Evolutionary conservation across 1,139 yeast genomes (phyloP).

Genomic region (Lodderomyces pseudojiufengensis): DNA sequence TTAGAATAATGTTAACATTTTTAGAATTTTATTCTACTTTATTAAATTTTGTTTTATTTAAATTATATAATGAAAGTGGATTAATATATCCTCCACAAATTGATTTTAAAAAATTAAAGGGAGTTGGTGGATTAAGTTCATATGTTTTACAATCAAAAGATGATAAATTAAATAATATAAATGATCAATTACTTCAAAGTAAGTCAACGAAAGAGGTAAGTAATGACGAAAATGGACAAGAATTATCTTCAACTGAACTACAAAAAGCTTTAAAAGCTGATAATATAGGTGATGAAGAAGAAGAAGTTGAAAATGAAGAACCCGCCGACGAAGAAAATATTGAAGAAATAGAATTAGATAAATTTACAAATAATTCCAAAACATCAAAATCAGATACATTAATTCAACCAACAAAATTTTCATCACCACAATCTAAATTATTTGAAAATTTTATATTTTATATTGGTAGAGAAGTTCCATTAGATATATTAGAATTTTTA

Average conservation of each 20-base stretch:
- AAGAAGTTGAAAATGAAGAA: slow-evolving; percentile 28
- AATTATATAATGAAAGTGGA: slow-evolving; percentile 79
- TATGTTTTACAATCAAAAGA: slow-evolving; percentile 58
- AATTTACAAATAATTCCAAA: slow-evolving; percentile 49
- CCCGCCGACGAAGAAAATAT: slow-evolving; percentile 40
- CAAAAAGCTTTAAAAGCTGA: slow-evolving; percentile 52
- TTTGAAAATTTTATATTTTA: slow-evolving; percentile 76
- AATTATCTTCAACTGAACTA: slow-evolving; percentile 43
- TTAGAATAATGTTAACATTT: slow-evolving; percentile 94
- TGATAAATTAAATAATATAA: neutral
- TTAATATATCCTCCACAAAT: slow-evolving; percentile 90
- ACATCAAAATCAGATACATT: slow-evolving; percentile 73
- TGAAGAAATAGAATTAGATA: slow-evolving; percentile 55
- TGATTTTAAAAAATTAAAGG: slow-evolving; percentile 66
- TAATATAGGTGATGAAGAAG: slow-evolving; percentile 31
- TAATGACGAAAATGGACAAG: slow-evolving; percentile 33
- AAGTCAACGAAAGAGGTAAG: slow-evolving; percentile 21
- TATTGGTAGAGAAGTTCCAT: slow-evolving; percentile 93
- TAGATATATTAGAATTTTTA: slow-evolving; percentile 85
- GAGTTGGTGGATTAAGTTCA: slow-evolving; percentile 86
- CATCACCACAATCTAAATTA: slow-evolving; percentile 57
- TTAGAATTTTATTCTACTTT: slow-evolving; percentile 93
- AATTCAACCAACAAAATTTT: slow-evolving; percentile 70
- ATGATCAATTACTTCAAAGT: slow-evolving; percentile 1
- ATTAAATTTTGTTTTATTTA: slow-evolving; percentile 80